phyloP scores from a whole-genome alignment of 495 filamentous ascomycete genomes.

The Entonaema liquescens region DNA sequence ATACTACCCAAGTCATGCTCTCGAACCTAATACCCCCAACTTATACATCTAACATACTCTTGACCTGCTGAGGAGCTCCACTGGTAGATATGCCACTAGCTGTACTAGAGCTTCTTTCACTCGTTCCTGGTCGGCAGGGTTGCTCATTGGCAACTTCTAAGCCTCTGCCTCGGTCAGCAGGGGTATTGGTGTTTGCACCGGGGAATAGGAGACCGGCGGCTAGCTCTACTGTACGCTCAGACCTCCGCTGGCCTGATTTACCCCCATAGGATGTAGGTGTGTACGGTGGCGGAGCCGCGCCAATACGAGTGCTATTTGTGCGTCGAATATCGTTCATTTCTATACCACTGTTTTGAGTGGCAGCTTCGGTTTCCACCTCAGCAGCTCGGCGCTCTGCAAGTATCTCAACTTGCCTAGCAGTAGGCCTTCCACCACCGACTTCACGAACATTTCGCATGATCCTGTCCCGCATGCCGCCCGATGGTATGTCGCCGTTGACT shows the following conservation, averaged over 20 bases:
- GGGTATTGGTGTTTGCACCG: slow-evolving; percentile 35
- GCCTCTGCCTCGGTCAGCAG: slow-evolving; percentile 41
- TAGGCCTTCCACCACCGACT: slow-evolving; percentile 59
- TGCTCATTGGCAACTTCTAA: slow-evolving; percentile 14
- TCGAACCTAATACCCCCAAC: background rate
- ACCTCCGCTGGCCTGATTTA: slow-evolving; percentile 46
- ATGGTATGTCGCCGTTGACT: slow-evolving; percentile 51
- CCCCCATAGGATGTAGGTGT: slow-evolving; percentile 44
- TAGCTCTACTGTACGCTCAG: slow-evolving; percentile 48
- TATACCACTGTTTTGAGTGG: slow-evolving; percentile 32
- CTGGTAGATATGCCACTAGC: slow-evolving; percentile 46
- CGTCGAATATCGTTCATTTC: slow-evolving; percentile 52
- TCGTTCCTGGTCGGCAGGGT: slow-evolving; percentile 20
- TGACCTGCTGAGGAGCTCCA: slow-evolving; percentile 57
- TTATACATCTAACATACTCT: slow-evolving; percentile 68
- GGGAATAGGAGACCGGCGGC: slow-evolving; percentile 53
- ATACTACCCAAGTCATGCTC: background rate
- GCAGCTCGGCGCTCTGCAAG: slow-evolving; percentile 54
- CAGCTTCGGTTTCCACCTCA: slow-evolving; percentile 21
- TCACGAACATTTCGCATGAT: slow-evolving; percentile 63
- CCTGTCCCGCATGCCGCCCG: slow-evolving; percentile 56
- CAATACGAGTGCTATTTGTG: slow-evolving; percentile 30
- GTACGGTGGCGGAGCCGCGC: slow-evolving; percentile 39
- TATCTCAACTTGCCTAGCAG: slow-evolving; percentile 47
- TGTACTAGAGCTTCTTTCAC: slow-evolving; percentile 48